Evolutionary conservation across 2,329 filamentous ascomycete species (phyloP), one percentile per base, ranked within the genome.

Genomic region (Stemphylium vesicarium): DNA sequence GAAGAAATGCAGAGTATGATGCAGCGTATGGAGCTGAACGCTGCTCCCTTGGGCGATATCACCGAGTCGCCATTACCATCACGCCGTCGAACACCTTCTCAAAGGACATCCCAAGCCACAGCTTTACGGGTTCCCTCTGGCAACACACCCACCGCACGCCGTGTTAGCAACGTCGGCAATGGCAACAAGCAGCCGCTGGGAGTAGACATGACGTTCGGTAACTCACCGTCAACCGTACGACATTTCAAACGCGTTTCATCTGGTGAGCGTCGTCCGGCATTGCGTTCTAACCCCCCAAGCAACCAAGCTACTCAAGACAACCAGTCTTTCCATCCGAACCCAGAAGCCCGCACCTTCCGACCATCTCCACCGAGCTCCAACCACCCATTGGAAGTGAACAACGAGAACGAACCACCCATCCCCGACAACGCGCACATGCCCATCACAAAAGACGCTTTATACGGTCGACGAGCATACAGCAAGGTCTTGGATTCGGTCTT

Each of bases 171-270:
- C 29, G 54, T 63, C 22, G 62, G 68, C 8, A 20, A 20, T 48
- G 81, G 78, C 56, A 69, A 68, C 8, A 92, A 91, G 75, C 88
- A 91, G 61, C 93, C 94, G 0, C 82, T 97, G 2, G 92, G 92
- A 50, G 84, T 95, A 1, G 92, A 98, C 69, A 88, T 96, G 81
- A 96, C 89, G 5, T 98, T 96, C 77, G 95, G 94, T 46, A 98
- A 98, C 75, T 90, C 88, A 7, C 91, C 91, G 1, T 97, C 94
- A 1, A 96, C 93, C 13, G 91, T 96, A 63, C 88, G 93, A 50
- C 88, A 96, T 47, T 98, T 97, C 80, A 90, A 91, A 60, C 87
- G 94, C 20, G 92, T 96, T 0, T 95, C 93, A 0, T 90, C 91
- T 66, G 72, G 79, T 81, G 72, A 75, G 44, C 68, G 70, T 16